Conservation (phyloP, 1,139 yeast species). For the Debaryomycetaceae sp. region DNA sequence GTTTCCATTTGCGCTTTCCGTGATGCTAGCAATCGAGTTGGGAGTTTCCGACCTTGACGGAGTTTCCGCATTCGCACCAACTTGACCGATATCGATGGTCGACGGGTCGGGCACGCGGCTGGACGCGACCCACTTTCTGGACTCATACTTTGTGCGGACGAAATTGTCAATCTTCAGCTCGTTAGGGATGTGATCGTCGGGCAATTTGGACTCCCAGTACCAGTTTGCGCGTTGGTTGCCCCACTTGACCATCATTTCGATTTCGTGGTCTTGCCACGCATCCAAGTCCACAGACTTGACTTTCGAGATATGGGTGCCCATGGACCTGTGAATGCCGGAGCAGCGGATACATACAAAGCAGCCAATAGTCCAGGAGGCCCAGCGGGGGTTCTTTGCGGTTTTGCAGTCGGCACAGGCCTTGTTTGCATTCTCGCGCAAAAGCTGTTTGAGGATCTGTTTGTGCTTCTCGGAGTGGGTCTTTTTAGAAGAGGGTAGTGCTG, state of each 20-base stretch:
- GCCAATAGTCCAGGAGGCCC: constrained; percentile 97
- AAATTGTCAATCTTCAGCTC: constrained; percentile 81
- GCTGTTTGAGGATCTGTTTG: constrained; percentile 59
- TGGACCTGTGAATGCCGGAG: constrained; percentile 88
- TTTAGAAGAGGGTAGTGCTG: constrained; percentile 30
- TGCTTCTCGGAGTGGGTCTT: constrained; percentile 42
- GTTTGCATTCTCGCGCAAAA: constrained; percentile 68
- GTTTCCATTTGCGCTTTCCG: too few species aligned
- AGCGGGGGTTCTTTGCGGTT: constrained; percentile 78
- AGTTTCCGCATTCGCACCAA: too few species aligned
- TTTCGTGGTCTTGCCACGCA: constrained; percentile 93
- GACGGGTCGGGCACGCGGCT: constrained; percentile 49
- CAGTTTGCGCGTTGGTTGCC: constrained; percentile 71
- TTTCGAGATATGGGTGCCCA: constrained; percentile 88
- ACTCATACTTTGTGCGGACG: constrained; percentile 82
- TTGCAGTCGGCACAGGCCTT: constrained; percentile 87
- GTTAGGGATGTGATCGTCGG: constrained; percentile 65
- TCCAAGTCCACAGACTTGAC: constrained; percentile 90
- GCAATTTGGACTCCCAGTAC: constrained; percentile 76
- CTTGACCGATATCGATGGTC: constrained; percentile 11
- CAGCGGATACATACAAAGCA: constrained; percentile 84
- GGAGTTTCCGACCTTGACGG: too few species aligned
- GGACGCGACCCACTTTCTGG: constrained; percentile 70
- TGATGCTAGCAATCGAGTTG: too few species aligned
- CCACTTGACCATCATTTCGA: constrained; percentile 74